phyloP scores from a whole-genome alignment of 2,329 filamentous ascomycete genomes.

The Fusarium globosum region DNA sequence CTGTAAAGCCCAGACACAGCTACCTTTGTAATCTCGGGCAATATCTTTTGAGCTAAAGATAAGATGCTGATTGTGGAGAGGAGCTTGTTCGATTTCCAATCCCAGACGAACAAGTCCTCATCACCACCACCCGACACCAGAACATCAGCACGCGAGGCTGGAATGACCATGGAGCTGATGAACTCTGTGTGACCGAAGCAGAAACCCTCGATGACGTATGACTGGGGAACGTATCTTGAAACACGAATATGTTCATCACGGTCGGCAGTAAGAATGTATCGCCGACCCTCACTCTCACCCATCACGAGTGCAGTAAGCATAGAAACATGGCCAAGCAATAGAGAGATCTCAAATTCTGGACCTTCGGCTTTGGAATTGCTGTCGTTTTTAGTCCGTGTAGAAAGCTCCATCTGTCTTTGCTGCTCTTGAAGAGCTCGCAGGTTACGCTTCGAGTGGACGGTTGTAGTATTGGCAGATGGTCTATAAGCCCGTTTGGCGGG shows the following conservation, averaged over 20 bases:
- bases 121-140: slow-evolving; percentile 92
- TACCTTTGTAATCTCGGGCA: slow-evolving; percentile 53
- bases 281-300: slow-evolving; percentile 55
- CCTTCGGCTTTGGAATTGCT: slow-evolving; percentile 49
- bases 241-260: slow-evolving; percentile 84
- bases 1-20: slow-evolving; percentile 60
- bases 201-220: slow-evolving; percentile 88
- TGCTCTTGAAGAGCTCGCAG: slow-evolving; percentile 70
- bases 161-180: slow-evolving; percentile 79
- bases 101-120: slow-evolving; percentile 80
- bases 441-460: slow-evolving; percentile 74
- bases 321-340: slow-evolving; percentile 93
- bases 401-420: slow-evolving; percentile 57
- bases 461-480: slow-evolving; percentile 67
- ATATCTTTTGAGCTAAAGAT: slow-evolving; percentile 52
- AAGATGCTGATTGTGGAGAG: slow-evolving; percentile 66
- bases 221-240: slow-evolving; percentile 82
- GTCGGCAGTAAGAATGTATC: slow-evolving; percentile 67
- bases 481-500: slow-evolving; percentile 50
- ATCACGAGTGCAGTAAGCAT: slow-evolving; percentile 84
- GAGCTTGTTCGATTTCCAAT: slow-evolving; percentile 73
- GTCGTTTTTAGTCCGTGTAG: slow-evolving; percentile 40
- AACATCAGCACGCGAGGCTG: slow-evolving; percentile 63
- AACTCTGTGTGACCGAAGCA: slow-evolving; percentile 92
- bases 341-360: slow-evolving; percentile 75